Percentiles rank a stretch among this genome's conserved stretches.
These are phyloP conservation scores for Cercospora sesami DNA, from an alignment of 2,329 filamentous ascomycete species.

Conservation along the genomic window DNA sequence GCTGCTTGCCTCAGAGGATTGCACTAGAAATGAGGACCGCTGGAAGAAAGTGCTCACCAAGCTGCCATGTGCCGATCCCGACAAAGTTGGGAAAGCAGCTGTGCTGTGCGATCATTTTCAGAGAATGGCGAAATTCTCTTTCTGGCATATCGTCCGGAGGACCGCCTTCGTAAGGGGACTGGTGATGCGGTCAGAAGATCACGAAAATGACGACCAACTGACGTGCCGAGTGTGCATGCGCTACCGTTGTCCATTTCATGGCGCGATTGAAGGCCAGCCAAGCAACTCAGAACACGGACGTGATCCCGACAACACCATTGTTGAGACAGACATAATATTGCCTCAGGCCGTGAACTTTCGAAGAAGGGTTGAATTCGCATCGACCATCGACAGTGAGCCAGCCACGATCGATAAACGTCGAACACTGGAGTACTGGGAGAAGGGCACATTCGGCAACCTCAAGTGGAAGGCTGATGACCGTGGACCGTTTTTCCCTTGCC, in stretches of 20 bases:
- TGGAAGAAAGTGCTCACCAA: slow-evolving; percentile 38
- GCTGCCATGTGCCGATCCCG: slow-evolving; percentile 32
- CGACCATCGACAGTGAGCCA: slow-evolving; percentile 10
- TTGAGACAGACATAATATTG: slow-evolving; percentile 38
- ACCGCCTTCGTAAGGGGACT: slow-evolving; percentile 26
- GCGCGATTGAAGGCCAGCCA: slow-evolving; percentile 40
- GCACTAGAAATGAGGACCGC: slow-evolving; percentile 34
- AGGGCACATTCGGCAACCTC: slow-evolving; percentile 16
- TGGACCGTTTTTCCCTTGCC: slow-evolving; percentile 64
- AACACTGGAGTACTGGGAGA: slow-evolving; percentile 25
- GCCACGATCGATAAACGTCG: slow-evolving; percentile 9
- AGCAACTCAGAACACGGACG: slow-evolving; percentile 16
- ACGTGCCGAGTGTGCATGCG: slow-evolving; percentile 36
- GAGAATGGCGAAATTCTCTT: slow-evolving; percentile 39
- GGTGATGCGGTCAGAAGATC: slow-evolving; percentile 14
- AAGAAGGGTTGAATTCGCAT: slow-evolving; percentile 31
- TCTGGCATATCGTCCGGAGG: slow-evolving; percentile 46
- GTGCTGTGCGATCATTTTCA: slow-evolving; percentile 42
- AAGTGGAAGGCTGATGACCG: slow-evolving; percentile 42
- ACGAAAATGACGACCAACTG: slow-evolving; percentile 19
- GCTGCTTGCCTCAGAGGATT: slow-evolving; percentile 36
- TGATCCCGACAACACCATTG: slow-evolving; percentile 21
- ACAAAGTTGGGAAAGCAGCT: slow-evolving; percentile 37
- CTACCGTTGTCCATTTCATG: slow-evolving; percentile 44
- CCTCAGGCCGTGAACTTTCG: slow-evolving; percentile 37